Evolutionary conservation across 2,329 filamentous ascomycete species (phyloP).

Genomic region (Helotiales sp.): DNA sequence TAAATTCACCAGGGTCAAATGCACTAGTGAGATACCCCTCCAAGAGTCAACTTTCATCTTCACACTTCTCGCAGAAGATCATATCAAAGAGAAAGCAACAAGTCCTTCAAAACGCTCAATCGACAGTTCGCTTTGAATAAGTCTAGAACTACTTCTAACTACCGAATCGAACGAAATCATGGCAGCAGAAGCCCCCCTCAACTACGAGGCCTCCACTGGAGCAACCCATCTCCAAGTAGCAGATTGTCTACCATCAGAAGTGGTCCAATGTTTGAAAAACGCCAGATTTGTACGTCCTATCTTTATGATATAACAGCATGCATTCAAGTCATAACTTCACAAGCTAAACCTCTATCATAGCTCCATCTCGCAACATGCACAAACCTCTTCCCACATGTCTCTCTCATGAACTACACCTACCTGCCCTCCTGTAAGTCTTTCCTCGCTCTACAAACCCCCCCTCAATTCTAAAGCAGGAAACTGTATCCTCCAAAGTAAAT

Average conservation of each 20-base stretch:
- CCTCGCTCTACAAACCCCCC: not conserved
- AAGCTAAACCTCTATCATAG: slow-evolving; percentile 50
- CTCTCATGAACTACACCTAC: slow-evolving; percentile 99
- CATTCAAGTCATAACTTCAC: too few species aligned
- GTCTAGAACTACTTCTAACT: not conserved
- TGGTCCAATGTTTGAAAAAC: slow-evolving; percentile 90
- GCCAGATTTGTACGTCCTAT: slow-evolving; percentile 78
- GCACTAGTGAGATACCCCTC: not conserved
- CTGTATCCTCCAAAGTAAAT: not conserved
- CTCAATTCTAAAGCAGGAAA: too few species aligned
- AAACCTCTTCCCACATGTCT: slow-evolving; percentile 84
- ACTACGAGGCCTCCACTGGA: slow-evolving; percentile 76
- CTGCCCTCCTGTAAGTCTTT: slow-evolving; percentile 64
- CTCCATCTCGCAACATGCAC: slow-evolving; percentile 94
- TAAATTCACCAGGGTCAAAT: not conserved
- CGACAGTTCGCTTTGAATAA: not conserved
- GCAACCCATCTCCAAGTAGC: slow-evolving; percentile 70
- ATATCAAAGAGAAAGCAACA: not conserved
- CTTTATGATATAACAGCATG: too few species aligned
- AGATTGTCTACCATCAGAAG: slow-evolving; percentile 76
- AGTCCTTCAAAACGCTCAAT: not conserved
- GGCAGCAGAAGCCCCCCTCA: slow-evolving; percentile 64
- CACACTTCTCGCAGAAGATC: not conserved
- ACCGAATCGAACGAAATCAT: slow-evolving; percentile 15
- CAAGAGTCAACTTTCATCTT: not conserved